These are phyloP conservation scores for Stemphylium lycopersici DNA, from an alignment of 2,329 filamentous ascomycete genomes.

Conservation along the genomic window DNA sequence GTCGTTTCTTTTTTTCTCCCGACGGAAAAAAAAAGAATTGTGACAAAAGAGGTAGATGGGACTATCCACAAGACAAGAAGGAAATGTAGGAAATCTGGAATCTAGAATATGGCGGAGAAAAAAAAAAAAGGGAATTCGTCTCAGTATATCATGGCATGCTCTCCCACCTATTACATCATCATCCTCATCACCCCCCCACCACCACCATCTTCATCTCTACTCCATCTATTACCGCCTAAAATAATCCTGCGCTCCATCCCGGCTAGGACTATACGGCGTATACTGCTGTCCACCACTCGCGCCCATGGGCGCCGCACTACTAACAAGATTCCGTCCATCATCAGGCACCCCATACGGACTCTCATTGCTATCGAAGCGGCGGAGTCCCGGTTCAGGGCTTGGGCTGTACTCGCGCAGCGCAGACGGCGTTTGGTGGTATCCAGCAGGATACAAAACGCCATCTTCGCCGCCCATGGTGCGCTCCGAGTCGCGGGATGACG, in stretches of 20 bases:
- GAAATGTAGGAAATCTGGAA: neutral
- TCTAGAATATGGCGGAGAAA: too few relatives aligned
- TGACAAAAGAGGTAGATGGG: too few relatives aligned
- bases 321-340: slow-evolving; percentile 29
- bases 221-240: slow-evolving; percentile 15
- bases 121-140: slow-evolving; percentile 11
- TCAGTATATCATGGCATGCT: neutral
- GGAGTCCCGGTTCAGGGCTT: slow-evolving; percentile 34
- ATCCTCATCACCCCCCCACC: too few relatives aligned
- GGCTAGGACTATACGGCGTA: slow-evolving; percentile 39
- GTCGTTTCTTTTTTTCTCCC: too few relatives aligned
- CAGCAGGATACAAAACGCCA: slow-evolving; percentile 52
- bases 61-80: too few relatives aligned
- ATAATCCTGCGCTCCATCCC: slow-evolving; percentile 30
- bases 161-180: neutral
- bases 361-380: slow-evolving; percentile 29
- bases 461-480: slow-evolving; percentile 33
- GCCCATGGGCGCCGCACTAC: slow-evolving; percentile 46
- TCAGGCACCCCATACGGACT: slow-evolving; percentile 35
- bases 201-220: neutral
- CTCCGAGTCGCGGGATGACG: slow-evolving; percentile 35
- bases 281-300: slow-evolving; percentile 13
- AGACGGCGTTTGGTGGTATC: slow-evolving; percentile 55
- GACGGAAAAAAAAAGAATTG: too few relatives aligned
- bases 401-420: slow-evolving; percentile 53